phyloP scores from a whole-genome alignment of 2,329 filamentous ascomycete genomes.

The Furcasterigmium sp. region DNA sequence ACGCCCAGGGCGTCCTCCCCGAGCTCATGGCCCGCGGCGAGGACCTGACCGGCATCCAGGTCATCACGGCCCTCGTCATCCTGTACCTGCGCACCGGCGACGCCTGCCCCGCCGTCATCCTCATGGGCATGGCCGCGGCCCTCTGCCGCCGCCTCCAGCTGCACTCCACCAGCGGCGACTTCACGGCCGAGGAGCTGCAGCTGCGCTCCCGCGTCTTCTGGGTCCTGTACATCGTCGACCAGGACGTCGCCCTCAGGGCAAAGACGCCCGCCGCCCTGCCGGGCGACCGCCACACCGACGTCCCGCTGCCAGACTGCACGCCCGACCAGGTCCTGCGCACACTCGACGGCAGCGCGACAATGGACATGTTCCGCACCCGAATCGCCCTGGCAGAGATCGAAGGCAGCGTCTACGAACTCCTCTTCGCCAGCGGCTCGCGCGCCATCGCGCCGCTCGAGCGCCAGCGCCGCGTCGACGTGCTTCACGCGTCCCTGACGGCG shows the following conservation, averaged over 20 bases:
- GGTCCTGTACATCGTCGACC: slow-evolving; percentile 32
- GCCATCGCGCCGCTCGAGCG: no score
- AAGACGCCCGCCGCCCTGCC: slow-evolving; percentile 29
- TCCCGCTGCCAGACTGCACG: slow-evolving; percentile 25
- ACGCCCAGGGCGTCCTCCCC: slow-evolving; percentile 30
- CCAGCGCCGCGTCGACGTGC: no score
- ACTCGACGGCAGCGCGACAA: slow-evolving; percentile 22
- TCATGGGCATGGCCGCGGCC: slow-evolving; percentile 32
- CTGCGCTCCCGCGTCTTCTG: slow-evolving; percentile 33
- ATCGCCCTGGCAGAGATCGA: slow-evolving; percentile 34
- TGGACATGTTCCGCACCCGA: slow-evolving; percentile 33
- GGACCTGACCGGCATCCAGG: slow-evolving; percentile 31
- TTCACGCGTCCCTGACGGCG: no score
- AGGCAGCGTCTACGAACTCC: slow-evolving; percentile 32
- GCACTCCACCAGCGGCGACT: slow-evolving; percentile 21
- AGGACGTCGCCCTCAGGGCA: slow-evolving; percentile 30
- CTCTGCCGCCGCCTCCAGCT: slow-evolving; percentile 29
- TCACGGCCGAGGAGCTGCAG: slow-evolving; percentile 22
- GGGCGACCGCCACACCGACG: slow-evolving; percentile 32
- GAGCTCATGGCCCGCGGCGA: slow-evolving; percentile 30
- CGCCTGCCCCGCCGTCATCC: slow-evolving; percentile 27
- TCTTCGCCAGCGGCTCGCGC: slow-evolving; percentile 17
- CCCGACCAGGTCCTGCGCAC: slow-evolving; percentile 27
- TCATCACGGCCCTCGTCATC: slow-evolving; percentile 30
- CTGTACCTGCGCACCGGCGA: slow-evolving; percentile 31